phyloP scores from a whole-genome alignment of 345 rosid genomes.

The Capsella bursapastoris region DNA sequence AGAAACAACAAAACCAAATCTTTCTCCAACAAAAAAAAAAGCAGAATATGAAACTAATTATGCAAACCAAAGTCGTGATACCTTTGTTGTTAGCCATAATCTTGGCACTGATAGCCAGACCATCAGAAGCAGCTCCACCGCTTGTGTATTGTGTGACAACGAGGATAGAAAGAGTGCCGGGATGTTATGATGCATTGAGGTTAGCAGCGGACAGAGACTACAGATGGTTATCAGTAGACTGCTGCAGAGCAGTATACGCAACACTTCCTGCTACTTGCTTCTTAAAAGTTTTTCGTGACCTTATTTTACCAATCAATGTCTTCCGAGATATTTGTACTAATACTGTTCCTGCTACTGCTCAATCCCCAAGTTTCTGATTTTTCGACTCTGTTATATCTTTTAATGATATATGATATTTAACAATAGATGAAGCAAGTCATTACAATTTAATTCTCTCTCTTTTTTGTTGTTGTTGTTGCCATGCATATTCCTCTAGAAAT shows the following conservation, averaged over 20 bases:
- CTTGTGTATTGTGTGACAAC: background rate
- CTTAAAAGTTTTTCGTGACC: too few species aligned
- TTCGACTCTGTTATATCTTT: background rate
- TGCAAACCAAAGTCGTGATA: background rate
- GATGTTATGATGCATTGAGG: conserved; percentile 6
- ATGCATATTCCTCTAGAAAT: background rate
- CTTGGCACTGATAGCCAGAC: background rate
- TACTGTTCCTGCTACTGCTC: background rate
- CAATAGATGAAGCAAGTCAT: background rate
- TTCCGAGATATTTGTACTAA: background rate
- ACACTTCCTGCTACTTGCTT: background rate
- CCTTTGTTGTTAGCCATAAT: background rate
- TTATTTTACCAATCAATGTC: background rate
- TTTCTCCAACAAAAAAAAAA: background rate
- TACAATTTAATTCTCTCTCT: too few species aligned
- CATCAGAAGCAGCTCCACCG: conserved; percentile 1
- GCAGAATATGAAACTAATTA: background rate
- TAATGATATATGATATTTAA: background rate
- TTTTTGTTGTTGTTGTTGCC: background rate
- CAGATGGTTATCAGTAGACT: background rate
- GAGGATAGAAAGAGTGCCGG: background rate
- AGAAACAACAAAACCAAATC: background rate
- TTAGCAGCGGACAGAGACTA: background rate
- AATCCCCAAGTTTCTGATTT: background rate
- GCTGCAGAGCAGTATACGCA: conserved; percentile 9